Base-by-base conservation (phyloP, 257 asterid genomes). In the Penstemon barbatus region DNA sequence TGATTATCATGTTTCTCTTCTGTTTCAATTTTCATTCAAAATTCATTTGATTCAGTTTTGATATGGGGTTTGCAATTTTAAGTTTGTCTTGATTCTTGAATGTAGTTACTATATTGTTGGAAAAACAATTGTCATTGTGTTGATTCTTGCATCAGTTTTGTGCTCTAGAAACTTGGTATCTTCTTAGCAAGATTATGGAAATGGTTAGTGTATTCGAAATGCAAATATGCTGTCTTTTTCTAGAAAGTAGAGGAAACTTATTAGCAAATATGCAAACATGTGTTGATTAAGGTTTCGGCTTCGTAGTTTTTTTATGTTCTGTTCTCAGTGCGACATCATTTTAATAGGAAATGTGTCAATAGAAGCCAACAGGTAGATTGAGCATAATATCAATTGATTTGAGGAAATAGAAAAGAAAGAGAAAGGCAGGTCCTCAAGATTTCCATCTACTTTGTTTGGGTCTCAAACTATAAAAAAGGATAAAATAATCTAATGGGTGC, bases 1-100 rank as follows among this genome's bases (percentile, higher is more conserved):
- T 8, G 4, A 43, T 50, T 67, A 19, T 38, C 48, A n/a, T 61
- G 43, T 57, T 68, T 67, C 49, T 38, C 55, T 44, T 73, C 57
- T 60, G 4, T 13, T 44, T 48, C 18, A 54, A 36, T 57, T 55
- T 0, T 53, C 37, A 43, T 39, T 33, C 43, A 51, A 52, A 18
- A 13, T 9, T 58, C 33, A 52, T 63, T 57, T 54, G 11, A 25
- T 68, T 46, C 8, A 40, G 69, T 49, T 45, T 70, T 45, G 10
- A 11, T 15, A 12, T 9, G 37, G 15, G 7, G 6, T 19, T 38
- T 25, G 33, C 2, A 25, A 25, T 25, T 1, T 25, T 25, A 1
- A 25, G 33, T 25, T 25, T 49, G 48, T 52, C 57, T 65, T 51
- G 59, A 52, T 39, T 39, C 42, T 49, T 9, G 12, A 42, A 9